A percentile compares a stretch with the other conserved stretches of the same genome.
These are phyloP conservation scores for Zychaea mexicana DNA, from an alignment of 371 early-diverging fungal genomes.

Conservation along the genomic window DNA sequence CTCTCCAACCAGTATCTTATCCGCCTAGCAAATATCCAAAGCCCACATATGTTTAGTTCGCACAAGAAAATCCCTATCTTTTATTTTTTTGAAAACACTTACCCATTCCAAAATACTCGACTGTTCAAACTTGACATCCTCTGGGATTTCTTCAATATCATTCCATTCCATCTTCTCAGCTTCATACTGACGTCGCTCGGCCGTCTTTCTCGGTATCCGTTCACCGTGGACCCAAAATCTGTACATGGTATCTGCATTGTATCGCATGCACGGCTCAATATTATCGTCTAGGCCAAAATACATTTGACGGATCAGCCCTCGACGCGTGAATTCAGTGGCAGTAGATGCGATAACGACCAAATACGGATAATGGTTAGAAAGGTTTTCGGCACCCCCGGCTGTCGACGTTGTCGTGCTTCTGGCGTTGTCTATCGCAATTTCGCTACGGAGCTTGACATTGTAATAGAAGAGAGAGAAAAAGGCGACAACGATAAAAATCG, in stretches of 20 bases:
- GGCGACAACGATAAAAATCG: neutral
- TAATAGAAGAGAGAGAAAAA: neutral
- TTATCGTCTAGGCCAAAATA: slow-evolving; percentile 56
- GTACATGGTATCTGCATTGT: slow-evolving; percentile 43
- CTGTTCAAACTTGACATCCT: slow-evolving; percentile 26
- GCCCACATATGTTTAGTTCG: too few species aligned
- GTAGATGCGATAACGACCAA: slow-evolving; percentile 53
- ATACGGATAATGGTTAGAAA: slow-evolving; percentile 38
- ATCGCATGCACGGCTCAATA: slow-evolving; percentile 42
- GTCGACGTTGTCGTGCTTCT: too few species aligned
- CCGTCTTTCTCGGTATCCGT: slow-evolving; percentile 27
- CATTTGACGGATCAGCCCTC: slow-evolving; percentile 47
- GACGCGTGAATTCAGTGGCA: slow-evolving; percentile 32
- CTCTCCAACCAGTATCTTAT: slow-evolving; percentile 13
- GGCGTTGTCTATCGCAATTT: neutral
- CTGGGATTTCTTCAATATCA: slow-evolving; percentile 31
- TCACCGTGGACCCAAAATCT: slow-evolving; percentile 54
- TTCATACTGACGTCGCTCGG: slow-evolving; percentile 41
- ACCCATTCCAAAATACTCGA: slow-evolving; percentile 33
- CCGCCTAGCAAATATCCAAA: slow-evolving; percentile 15
- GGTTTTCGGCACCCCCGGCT: neutral
- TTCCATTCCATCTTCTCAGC: slow-evolving; percentile 59
- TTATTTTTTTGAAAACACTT: too few species aligned
- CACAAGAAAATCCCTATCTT: too few species aligned
- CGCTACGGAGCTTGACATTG: neutral